Conservation (phyloP, 305 asterid species). For the Solanum aculeatissimum region DNA sequence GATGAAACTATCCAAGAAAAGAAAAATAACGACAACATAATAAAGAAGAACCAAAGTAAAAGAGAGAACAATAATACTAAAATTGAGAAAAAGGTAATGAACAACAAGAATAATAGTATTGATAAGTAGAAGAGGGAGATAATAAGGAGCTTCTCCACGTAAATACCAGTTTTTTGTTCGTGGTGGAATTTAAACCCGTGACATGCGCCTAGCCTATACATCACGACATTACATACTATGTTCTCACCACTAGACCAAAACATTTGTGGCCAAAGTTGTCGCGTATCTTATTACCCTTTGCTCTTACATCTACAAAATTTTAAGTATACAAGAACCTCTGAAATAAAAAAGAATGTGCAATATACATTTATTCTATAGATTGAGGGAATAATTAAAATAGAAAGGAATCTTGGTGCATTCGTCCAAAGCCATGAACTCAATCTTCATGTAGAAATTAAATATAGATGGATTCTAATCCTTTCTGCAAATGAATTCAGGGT, state of each 20-base stretch:
- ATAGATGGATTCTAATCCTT: not conserved
- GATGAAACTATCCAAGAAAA: not conserved
- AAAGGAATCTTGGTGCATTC: not conserved
- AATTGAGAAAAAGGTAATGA: not conserved
- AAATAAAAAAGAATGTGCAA: not conserved
- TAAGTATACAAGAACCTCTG: not conserved
- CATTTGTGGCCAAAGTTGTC: not conserved
- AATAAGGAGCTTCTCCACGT: not conserved
- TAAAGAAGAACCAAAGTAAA: not conserved
- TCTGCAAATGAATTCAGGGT: constrained; percentile 53
- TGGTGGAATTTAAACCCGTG: not conserved
- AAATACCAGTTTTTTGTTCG: not conserved
- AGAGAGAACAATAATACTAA: not conserved
- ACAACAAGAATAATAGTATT: not conserved
- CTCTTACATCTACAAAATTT: not conserved
- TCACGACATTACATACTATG: not conserved
- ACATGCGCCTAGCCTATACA: not conserved
- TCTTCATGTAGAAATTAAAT: not conserved
- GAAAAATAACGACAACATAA: not conserved
- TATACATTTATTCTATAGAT: not conserved
- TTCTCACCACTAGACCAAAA: not conserved
- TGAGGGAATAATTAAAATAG: not conserved
- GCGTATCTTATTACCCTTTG: not conserved
- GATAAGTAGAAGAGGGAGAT: not conserved
- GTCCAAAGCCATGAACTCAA: not conserved